A percentile compares a stretch with the other conserved stretches of the same genome.
phyloP scores from a whole-genome alignment of 306 rosid genomes.

The Castanospermum australe region DNA sequence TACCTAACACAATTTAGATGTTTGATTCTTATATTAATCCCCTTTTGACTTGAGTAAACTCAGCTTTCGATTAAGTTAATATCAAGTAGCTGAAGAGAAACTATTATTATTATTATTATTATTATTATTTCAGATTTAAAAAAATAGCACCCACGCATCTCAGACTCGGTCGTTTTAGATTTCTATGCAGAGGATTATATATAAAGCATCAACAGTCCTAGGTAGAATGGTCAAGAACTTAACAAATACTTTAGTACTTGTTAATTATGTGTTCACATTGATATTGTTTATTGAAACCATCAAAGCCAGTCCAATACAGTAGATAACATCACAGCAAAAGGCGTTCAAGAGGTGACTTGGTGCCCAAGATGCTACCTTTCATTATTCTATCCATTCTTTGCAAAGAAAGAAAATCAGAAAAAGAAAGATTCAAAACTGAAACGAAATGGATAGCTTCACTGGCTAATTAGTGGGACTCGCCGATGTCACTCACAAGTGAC shows the following conservation, averaged over 20 bases:
- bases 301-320: constrained; percentile 15
- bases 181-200: constrained; percentile 24
- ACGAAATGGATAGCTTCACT: neutral
- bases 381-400: neutral
- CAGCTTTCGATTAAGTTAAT: constrained; percentile 20
- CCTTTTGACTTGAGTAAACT: constrained; percentile 38
- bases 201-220: constrained; percentile 26
- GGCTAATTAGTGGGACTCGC: neutral
- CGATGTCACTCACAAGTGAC: constrained; percentile 15
- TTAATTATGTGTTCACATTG: constrained; percentile 31
- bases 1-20: constrained; percentile 35
- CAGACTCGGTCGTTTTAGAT: constrained; percentile 34
- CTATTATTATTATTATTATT: neutral
- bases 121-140: neutral
- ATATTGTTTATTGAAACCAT: constrained; percentile 25
- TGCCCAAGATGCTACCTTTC: constrained; percentile 2
- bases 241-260: neutral
- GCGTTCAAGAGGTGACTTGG: neutral
- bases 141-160: constrained; percentile 16
- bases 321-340: neutral
- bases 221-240: constrained; percentile 23
- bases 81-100: constrained; percentile 9
- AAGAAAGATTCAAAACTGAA: constrained; percentile 1
- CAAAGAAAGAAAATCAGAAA: neutral
- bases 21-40: constrained; percentile 20